These are phyloP conservation scores for Peronosclerospora sorghi DNA, from an alignment of 352 stramenopile genomes.

Conservation along the genomic window DNA sequence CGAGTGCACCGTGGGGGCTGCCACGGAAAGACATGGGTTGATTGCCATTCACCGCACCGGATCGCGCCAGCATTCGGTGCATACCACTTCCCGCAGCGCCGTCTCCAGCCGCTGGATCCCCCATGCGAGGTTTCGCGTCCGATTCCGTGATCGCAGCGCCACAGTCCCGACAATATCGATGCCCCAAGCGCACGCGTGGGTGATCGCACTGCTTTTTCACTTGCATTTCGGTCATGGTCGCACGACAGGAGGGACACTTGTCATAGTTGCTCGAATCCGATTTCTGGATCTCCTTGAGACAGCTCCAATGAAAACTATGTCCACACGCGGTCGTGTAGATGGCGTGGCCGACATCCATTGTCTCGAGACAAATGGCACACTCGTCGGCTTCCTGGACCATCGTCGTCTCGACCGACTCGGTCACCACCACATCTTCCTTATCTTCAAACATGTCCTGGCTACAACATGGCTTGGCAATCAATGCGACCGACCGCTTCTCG, in stretches of 20 bases:
- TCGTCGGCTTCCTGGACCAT: conserved; percentile 61
- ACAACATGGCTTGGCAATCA: conserved; percentile 27
- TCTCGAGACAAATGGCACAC: conserved; percentile 77
- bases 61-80: conserved; percentile 20
- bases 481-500: conserved; percentile 37
- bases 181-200: conserved; percentile 61
- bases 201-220: conserved; percentile 80
- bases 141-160: conserved; percentile 38
- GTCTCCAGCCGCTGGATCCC: conserved; percentile 17
- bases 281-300: conserved; percentile 71
- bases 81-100: conserved; percentile 3
- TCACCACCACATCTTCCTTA: conserved; percentile 12
- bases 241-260: conserved; percentile 72
- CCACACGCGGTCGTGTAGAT: conserved; percentile 79
- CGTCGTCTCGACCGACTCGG: conserved; percentile 22
- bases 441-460: conserved; percentile 12
- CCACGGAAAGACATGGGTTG: conserved; percentile 64
- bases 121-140: conserved; percentile 53
- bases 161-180: conserved; percentile 76
- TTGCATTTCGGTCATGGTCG: conserved; percentile 70
- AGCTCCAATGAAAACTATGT: conserved; percentile 81
- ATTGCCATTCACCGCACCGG: conserved; percentile 11
- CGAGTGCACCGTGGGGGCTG: conserved; percentile 72
- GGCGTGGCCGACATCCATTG: conserved; percentile 66
- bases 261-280: conserved; percentile 76